phyloP scores from a whole-genome alignment of 345 rosid genomes.

The Boechera divaricarpa region DNA sequence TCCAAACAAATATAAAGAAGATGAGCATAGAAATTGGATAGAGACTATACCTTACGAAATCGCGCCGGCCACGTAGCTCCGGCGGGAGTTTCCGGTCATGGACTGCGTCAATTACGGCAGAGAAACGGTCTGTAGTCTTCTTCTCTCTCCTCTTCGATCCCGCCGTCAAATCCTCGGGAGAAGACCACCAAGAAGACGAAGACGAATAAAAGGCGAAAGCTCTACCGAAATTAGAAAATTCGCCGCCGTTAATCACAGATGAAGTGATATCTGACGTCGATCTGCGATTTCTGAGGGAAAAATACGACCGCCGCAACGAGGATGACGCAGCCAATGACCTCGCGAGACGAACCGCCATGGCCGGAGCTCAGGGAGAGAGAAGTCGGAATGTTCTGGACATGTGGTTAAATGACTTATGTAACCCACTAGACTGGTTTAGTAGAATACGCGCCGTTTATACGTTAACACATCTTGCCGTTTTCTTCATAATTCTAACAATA shows the following conservation, averaged over 20 bases:
- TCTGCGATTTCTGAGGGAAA: neutral
- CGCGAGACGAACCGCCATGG: constrained; percentile 47
- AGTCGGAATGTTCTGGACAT: constrained; percentile 15
- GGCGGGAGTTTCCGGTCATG: constrained; percentile 90
- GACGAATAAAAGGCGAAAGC: constrained; percentile 53
- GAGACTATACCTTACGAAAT: constrained; percentile 59
- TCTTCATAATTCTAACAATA: neutral
- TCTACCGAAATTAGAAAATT: constrained; percentile 36
- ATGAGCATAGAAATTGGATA: neutral
- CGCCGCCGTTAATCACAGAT: constrained; percentile 22
- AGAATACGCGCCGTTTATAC: constrained; percentile 5
- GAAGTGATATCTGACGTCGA: constrained; percentile 30
- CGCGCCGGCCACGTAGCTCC: constrained; percentile 86
- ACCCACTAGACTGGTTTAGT: neutral
- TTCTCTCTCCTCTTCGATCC: constrained; percentile 52
- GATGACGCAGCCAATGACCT: constrained; percentile 47
- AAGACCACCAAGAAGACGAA: constrained; percentile 43
- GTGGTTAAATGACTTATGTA: neutral
- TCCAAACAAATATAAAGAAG: neutral
- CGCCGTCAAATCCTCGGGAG: constrained; percentile 42
- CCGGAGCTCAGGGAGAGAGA: constrained; percentile 34
- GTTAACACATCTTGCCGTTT: constrained; percentile 22
- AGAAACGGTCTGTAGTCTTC: constrained; percentile 66
- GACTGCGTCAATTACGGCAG: constrained; percentile 70
- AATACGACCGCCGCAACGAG: constrained; percentile 5